Base-by-base conservation (phyloP, 2,329 filamentous ascomycete genomes). In the Aureobasidium leucospermi region DNA sequence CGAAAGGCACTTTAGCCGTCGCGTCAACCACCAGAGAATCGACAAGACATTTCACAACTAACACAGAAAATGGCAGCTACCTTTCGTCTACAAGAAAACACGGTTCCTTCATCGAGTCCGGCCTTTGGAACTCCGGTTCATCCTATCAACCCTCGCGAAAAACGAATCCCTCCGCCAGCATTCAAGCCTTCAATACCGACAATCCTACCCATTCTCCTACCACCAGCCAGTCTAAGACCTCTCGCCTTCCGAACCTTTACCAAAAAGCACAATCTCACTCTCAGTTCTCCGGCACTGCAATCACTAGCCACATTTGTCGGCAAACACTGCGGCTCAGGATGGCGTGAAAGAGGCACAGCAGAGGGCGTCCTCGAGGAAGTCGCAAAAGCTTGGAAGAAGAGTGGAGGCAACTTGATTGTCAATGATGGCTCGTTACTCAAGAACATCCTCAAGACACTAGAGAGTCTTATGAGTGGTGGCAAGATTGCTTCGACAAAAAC, bases 211-310 rank as follows among this genome's bases (percentile, higher is more conserved):
- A 94, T 99, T 60, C 80, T 96, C 38, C 85, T 99, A 4, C 92
- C 93, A 3, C 89, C 92, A 0, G 85, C 90, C 9, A 95, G 89
- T 0, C 78, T 99, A 42, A 83, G 95, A 63, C 93, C 94, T 2
- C 80, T 97, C 19, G 95, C 94, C 8, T 97, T 99, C 70, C 85
- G 94, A 48, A 95, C 90, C 0, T 96, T 99, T 65, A 99, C 94
- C 1, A 96, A 96, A 74, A 99, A 97, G 70, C 90, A 99, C 75
- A 95, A 93, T 67, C 79, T 99, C 59, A 97, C 92, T 0, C 83
- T 99, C 57, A 92, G 89, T 7, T 94, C 93, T 0, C 85, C 91
- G 0, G 90, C 94, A 0, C 78, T 99, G 5, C 86, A 93, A 71
- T 84, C 89, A 48, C 80, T 99, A 34, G 92, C 94, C 19, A 81